phyloP scores from a whole-genome alignment of 2,329 filamentous ascomycete species.

The Aschersonia sp. region DNA sequence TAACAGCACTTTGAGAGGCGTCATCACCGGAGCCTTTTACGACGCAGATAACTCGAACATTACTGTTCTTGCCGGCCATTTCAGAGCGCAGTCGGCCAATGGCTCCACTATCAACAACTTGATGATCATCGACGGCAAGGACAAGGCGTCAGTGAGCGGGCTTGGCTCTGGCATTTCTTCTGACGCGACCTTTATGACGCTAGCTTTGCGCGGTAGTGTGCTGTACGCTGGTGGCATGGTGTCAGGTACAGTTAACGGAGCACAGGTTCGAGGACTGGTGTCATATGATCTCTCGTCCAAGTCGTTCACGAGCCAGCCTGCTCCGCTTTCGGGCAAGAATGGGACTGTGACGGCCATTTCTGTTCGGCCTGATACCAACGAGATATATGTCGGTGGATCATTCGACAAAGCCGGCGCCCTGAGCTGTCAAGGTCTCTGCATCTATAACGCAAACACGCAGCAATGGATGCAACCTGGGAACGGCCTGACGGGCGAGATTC shows the following conservation, averaged over 20 bases:
- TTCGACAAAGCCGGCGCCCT: slow-evolving; percentile 76
- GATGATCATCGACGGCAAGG: slow-evolving; percentile 64
- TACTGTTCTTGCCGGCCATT: slow-evolving; percentile 80
- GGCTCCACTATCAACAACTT: slow-evolving; percentile 66
- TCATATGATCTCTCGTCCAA: slow-evolving; percentile 60
- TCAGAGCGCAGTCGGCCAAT: slow-evolving; percentile 54
- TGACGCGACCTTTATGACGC: slow-evolving; percentile 60
- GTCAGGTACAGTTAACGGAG: slow-evolving; percentile 51
- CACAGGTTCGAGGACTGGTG: slow-evolving; percentile 56
- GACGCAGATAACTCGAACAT: slow-evolving; percentile 55
- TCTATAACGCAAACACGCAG: slow-evolving; percentile 52
- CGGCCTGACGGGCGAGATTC: slow-evolving; percentile 55
- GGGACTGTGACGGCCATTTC: slow-evolving; percentile 66
- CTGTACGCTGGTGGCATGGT: slow-evolving; percentile 76
- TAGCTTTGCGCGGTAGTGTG: slow-evolving; percentile 51
- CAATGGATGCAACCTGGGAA: slow-evolving; percentile 74
- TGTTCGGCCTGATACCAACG: slow-evolving; percentile 50
- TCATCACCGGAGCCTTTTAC: slow-evolving; percentile 71
- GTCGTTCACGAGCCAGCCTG: slow-evolving; percentile 56
- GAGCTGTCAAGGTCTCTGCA: slow-evolving; percentile 68
- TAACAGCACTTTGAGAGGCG: slow-evolving; percentile 40
- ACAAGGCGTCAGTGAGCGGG: slow-evolving; percentile 52
- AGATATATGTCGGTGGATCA: slow-evolving; percentile 75
- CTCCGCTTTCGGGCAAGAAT: slow-evolving; percentile 54
- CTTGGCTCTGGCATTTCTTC: slow-evolving; percentile 50